Evolutionary conservation across 805 yeast genomes (phyloP), one percentile per base, ranked within the genome.

Genomic region (Torulaspora microellipsoides): DNA sequence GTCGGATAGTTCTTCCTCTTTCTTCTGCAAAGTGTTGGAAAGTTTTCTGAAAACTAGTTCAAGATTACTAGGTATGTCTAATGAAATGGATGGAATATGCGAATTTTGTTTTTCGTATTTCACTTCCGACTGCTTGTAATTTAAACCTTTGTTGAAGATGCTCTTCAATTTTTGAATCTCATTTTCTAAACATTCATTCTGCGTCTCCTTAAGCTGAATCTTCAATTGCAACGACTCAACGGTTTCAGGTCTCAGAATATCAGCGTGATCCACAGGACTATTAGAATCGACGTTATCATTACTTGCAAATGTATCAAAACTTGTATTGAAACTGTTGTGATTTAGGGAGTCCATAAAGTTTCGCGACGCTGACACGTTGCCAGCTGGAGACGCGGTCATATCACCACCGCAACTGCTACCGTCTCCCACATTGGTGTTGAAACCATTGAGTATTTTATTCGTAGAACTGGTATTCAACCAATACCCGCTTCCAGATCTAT

Each of bases 191-290:
- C 71, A 65, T 33, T 70, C 69, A 31, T 76, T 72, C 32, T 74
- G 72, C 0, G 72, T 65, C 36, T 81, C 79, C 56, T 81, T 83
- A 39, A 81, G 64, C 44, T 72, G 72, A 39, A 83, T 55, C 49
- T 79, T 78, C 37, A 76, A 61, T 51, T 71, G 73, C 43, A 76
- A 59, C 41, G 67, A 62, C 36, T 75, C 77, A 10, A 40, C 28
- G 2, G 25, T 20, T 6, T 20, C 25, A 20, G 25, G 25, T 20
- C 7, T 7, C 6, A 20, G 25, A 20, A 20, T 7, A 20, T 20
- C 25, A 20, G 25, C 25, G 25, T 20, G 25, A 20, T 20, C 25
- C 7, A 23, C 35, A 3, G 38, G 29, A 29, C 33, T 29, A 30
- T 33, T 27, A 12, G 27, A 12, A 25, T 20, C 36, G 14, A 14